Evolutionary conservation across 352 stramenopile species (phyloP), one percentile per base, ranked within the genome.

Genomic region (Stramenopiles sp.): DNA sequence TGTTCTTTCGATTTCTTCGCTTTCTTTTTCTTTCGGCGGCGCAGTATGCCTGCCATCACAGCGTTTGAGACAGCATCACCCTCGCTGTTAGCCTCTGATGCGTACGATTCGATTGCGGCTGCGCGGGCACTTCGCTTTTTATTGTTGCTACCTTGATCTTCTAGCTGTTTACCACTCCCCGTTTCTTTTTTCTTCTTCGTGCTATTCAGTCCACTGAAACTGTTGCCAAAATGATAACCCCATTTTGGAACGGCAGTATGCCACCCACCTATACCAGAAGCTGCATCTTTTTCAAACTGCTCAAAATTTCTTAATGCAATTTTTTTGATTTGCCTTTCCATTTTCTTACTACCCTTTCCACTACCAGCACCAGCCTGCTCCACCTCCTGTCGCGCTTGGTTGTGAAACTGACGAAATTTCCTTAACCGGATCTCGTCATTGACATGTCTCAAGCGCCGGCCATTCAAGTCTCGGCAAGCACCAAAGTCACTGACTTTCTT

Each of bases 391-490:
- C 82, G 80, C n/a, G 29, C 81, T 83, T 84, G 39, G 39, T 55
- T 55, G 14, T 55, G 39, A 30, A 67, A 31, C 80, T 67, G 30
- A 30, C 25, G 85, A 84, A 30, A 86, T 75, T 14, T 33, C n/a
- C 80, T 75, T 30, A 86, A 75, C 25, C 82, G 83, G 8, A 85
- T 87, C 82, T 94, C 89, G 84, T 95, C 89, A 81, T 96, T 96
- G 25, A 96, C 88, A 84, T 95, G 89, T 27, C 91, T 85, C 4
- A 96, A 84, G 33, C 92, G 84, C 55, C 91, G 86, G n/a, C 92
- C 92, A 75, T 90, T 89, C 44, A 96, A 84, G 86, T 96, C 92
- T n/a, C 92, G 88, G 85, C 92, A 96, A 0, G 91, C 90, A 30
- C 90, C 90, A 87, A 96, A 96, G 81, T 96, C 88, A 7, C 88